Base-by-base conservation (phyloP, 2,329 filamentous ascomycete species). In the Diaporthe sp. region DNA sequence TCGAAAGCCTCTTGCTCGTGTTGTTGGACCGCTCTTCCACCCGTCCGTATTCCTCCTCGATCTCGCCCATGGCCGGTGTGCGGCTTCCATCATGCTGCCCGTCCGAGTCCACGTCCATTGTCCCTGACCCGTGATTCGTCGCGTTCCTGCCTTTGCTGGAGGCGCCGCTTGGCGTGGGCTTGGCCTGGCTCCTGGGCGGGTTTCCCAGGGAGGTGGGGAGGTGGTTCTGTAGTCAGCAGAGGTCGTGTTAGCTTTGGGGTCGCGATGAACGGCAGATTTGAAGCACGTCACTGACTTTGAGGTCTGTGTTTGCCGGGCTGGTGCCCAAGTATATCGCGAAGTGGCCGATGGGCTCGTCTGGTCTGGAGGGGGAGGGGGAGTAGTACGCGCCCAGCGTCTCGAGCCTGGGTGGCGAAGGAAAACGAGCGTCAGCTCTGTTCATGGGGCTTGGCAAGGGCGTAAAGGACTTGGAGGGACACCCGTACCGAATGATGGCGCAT, bases 401-500 rank as follows among this genome's bases (percentile, higher is more conserved):
- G 33, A 67, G 45, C 4, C 64, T 67, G 19, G 13, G 1, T 0
- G 17, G 12, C 6, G 4, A 47, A 40, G 10, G 2, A 17, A 0
- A 13, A 3, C 2, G 33, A 33, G 19, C 17, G 30, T 60, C 22
- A 38, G 33, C 55, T 38, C 22, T n/a, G 22, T 10, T 57, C 12
- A 6, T 2, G 2, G 19, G 7, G 42, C 19, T 9, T 19, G 1
- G 12, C 42, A 22, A 10, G 3, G 45, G 25, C 8, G 0, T 9
- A 4, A 7, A 2, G 0, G 10, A 19, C 35, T 15, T 15, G 8
- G 0, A n/a, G n/a, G 2, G 6, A 8, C 35, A 25, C 9, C 15
- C 13, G n/a, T n/a, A 74, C 71, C 71, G 52, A 10, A 76, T 55
- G 52, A 74, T 61, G 28, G 50, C 67, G 33, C 67, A 71, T 1